Base-by-base conservation (phyloP, 2,329 filamentous ascomycete genomes). In the Cryphonectria naterciae region DNA sequence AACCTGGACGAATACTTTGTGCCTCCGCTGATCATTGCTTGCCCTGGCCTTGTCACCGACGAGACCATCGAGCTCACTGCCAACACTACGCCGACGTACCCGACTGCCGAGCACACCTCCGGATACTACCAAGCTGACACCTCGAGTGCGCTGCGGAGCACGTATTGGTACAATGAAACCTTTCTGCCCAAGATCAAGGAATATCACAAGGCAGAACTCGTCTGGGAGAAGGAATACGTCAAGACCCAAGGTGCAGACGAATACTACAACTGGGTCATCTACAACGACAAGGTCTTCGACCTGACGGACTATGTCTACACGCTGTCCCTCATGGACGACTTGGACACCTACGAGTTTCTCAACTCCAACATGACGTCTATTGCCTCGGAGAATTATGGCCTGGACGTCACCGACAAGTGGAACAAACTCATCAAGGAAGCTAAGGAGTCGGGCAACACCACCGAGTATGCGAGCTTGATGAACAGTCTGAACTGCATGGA, bases 251-350 rank as follows among this genome's bases (percentile, higher is more conserved):
- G 94, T 28, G 78, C 88, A 39, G 82, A 92, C 46, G 81, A 90
- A 22, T 86, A 89, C 68, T 91, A 92, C 75, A 87, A 88, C 77
- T 98, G 96, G 94, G 91, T 93, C 74, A 91, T 92, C 68, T 89
- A 97, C 73, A 85, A 93, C 41, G 85, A 90, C 68, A 87, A 87
- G 67, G 86, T 99, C 28, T 98, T 96, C 78, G 97, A 99, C 79
- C 82, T 99, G 68, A 97, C 93, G 0, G 89, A 98, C 79, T 99
- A 99, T 82, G 95, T 95, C 81, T 85, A 94, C 78, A 97, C 94
- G 0, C 81, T 90, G 58, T 83, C 91, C 11, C 74, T 84, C 28
- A 83, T 86, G 77, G 85, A 90, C 74, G 84, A 90, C 68, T 76
- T 84, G 6, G 77, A 81, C 0, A 78, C 79, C 0, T 97, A 93